Evolutionary conservation across 495 filamentous ascomycete species (phyloP), one percentile per base, ranked within the genome.

Genomic region (Aspergillus conjunctus): DNA sequence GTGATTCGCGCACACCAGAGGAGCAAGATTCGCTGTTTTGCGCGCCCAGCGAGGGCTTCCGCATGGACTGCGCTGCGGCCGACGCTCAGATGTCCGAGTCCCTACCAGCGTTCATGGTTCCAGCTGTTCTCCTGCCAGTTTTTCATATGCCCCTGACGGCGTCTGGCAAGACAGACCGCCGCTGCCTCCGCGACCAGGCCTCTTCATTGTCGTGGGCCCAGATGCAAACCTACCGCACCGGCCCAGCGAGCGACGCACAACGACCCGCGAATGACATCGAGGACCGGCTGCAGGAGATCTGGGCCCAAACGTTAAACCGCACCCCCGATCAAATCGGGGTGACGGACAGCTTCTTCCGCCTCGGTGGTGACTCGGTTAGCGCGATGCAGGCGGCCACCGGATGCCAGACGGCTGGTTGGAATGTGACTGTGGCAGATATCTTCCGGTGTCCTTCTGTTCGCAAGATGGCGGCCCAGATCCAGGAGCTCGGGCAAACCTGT

Each of bases 21-120:
- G 43, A 7, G 43, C 12, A 1, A 11, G 17, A 15, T 45, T 41
- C 15, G 2, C 15, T 41, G 14, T 18, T 43, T 14, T 9, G 30
- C 1, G 15, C 32, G 7, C 20, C 51, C 3, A 41, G 14, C 17
- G 11, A 1, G 4, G 32, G 11, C n/a, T 56, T 61, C 31, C 20
- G 48, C 12, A 20, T 8, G 3, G 48, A 45, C 11, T 26, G 17
- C 21, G 9, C 14, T 14, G 26, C 30, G 14, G 56, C 56, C 15
- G 8, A 18, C 10, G 14, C 46, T 17, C 32, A n/a, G 9, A 31
- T 59, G 14, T 9, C 26, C 18, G 48, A 41, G 12, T 14, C 12
- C 12, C 17, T 72, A 3, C 74, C 73, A 31, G 33, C 51, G 20
- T 80, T 78, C 62, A 83, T 83, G 79, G 68, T 81, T 0, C 80